Conservation (phyloP, 192 early-diverging fungal genomes). For the Backusella luteola region DNA sequence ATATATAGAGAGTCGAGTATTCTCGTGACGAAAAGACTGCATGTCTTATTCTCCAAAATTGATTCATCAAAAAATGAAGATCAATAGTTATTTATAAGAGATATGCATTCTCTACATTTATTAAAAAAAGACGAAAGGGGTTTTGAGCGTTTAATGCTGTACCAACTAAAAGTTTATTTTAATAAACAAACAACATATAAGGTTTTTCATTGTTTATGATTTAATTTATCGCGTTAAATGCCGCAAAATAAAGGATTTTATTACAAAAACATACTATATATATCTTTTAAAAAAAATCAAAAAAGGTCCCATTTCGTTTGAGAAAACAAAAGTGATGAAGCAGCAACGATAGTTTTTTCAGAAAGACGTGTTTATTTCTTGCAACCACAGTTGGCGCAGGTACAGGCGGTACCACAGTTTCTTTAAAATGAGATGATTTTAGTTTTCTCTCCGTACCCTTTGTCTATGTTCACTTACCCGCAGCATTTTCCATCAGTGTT, state of each 20-base stretch:
- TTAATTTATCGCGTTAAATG: background rate
- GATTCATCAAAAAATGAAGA: too few species aligned
- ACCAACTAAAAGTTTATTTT: background rate
- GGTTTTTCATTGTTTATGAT: background rate
- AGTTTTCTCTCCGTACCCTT: background rate
- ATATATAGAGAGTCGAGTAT: too few species aligned
- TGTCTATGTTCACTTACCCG: background rate
- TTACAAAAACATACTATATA: background rate
- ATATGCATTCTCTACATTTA: too few species aligned
- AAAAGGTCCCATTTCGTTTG: background rate
- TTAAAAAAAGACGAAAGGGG: background rate
- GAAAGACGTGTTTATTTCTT: background rate
- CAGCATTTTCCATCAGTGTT: constrained; percentile 15
- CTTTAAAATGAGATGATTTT: background rate
- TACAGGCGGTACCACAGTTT: background rate
- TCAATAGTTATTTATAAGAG: too few species aligned
- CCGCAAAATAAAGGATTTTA: background rate
- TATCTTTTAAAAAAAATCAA: background rate
- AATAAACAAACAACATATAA: background rate
- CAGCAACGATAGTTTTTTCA: background rate
- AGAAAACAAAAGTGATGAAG: background rate
- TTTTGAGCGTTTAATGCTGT: background rate
- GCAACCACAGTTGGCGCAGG: background rate
- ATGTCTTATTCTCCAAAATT: too few species aligned
- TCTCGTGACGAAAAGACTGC: too few species aligned